phyloP scores from a whole-genome alignment of 306 rosid species.

The Arachis stenosperma region DNA sequence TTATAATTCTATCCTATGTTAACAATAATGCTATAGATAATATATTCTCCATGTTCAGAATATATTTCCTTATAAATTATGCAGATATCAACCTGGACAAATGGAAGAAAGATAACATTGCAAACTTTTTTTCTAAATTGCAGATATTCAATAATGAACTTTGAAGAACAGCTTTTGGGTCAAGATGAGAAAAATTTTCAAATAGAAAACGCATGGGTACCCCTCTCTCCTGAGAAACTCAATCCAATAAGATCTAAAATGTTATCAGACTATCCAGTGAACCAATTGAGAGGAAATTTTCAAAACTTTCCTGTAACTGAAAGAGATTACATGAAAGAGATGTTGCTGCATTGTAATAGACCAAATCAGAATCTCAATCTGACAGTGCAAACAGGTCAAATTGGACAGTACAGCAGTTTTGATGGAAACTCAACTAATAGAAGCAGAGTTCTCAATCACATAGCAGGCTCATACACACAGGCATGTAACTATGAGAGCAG shows the following conservation, averaged over 20 bases:
- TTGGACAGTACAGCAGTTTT: constrained; percentile 26
- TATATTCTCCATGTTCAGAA: constrained; percentile 10
- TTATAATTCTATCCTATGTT: constrained; percentile 13
- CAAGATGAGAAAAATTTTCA: constrained; percentile 44
- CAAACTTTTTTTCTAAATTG: constrained; percentile 36
- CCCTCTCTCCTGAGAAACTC: constrained; percentile 58
- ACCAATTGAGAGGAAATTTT: constrained; percentile 43
- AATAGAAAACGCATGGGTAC: constrained; percentile 50
- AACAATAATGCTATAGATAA: neutral
- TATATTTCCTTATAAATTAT: neutral
- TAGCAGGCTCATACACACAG: constrained; percentile 41
- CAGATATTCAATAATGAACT: constrained; percentile 51
- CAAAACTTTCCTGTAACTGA: constrained; percentile 34
- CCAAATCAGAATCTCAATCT: constrained; percentile 43
- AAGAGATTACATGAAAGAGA: constrained; percentile 40
- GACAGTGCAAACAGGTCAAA: constrained; percentile 34
- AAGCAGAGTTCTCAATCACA: constrained; percentile 38
- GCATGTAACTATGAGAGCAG: constrained; percentile 35
- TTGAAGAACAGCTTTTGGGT: constrained; percentile 40
- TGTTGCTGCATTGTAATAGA: constrained; percentile 37
- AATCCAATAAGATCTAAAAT: constrained; percentile 39
- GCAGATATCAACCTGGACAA: neutral
- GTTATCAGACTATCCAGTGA: constrained; percentile 37
- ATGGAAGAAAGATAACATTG: constrained; percentile 17
- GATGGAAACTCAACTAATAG: constrained; percentile 35